Evolutionary conservation across 2,329 filamentous ascomycete genomes (phyloP).

Genomic region (Pestalotiopsis sp.): DNA sequence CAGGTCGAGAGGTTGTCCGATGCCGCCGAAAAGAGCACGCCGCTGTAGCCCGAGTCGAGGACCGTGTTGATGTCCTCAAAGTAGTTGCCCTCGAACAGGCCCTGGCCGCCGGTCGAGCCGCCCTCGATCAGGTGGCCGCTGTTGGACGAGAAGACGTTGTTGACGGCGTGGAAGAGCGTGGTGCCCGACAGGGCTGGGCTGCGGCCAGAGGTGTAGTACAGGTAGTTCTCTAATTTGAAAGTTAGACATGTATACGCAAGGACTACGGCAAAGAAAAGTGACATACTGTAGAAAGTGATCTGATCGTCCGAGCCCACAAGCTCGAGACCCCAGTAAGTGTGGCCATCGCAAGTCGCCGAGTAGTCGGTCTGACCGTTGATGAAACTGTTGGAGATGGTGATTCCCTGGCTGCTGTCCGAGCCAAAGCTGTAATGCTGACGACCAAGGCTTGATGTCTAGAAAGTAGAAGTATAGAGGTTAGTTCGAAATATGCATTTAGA

Average conservation of each 20-base stretch:
- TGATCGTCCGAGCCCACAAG: constrained; percentile 6
- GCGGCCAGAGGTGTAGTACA: constrained; percentile 26
- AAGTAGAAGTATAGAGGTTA: not conserved
- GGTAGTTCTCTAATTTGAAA: constrained; percentile 19
- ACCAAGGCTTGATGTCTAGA: constrained; percentile 39
- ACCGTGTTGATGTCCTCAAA: constrained; percentile 26
- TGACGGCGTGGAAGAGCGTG: constrained; percentile 32
- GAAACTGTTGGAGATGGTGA: constrained; percentile 49
- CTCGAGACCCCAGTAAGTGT: constrained; percentile 46
- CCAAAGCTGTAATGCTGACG: constrained; percentile 45
- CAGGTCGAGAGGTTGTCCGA: constrained; percentile 14
- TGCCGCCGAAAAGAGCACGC: constrained; percentile 27
- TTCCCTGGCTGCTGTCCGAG: constrained; percentile 33
- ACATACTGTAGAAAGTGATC: constrained; percentile 6
- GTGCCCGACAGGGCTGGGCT: constrained; percentile 28
- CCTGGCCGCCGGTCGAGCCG: constrained; percentile 19
- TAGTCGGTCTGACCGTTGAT: constrained; percentile 45
- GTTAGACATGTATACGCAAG: not conserved
- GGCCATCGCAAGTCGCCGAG: constrained; percentile 44
- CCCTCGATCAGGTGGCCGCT: constrained; percentile 31
- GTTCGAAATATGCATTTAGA: not conserved
- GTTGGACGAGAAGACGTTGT: constrained; percentile 30
- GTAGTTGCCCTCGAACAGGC: constrained; percentile 30
- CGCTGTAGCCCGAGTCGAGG: constrained; percentile 22
- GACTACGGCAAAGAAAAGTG: not conserved